Evolutionary conservation across 495 filamentous ascomycete species (phyloP), one percentile per base, ranked within the genome.

Genomic region (Staphylotrichum longicolle): DNA sequence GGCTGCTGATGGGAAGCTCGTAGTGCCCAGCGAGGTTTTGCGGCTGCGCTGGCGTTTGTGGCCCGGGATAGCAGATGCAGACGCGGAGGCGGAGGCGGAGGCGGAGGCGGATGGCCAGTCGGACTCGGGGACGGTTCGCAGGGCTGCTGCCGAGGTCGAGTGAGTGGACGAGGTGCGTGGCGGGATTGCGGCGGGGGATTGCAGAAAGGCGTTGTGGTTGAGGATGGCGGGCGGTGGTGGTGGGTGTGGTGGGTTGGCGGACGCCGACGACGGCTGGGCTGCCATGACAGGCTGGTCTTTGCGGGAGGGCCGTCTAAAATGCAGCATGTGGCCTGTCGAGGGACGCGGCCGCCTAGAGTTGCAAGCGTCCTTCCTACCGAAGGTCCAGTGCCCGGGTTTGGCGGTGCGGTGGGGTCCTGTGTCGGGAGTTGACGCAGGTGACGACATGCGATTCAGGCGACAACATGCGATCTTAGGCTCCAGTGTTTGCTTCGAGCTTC

Each of bases 141-240:
- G 77, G 12, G 83, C 74, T 34, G 81, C 71, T 66, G 78, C 61
- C 54, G 46, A 60, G 40, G 58, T 57, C 10, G 62, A 70, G 63
- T 65, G 62, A 40, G 79, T 82, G 0, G 89, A 92, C 62, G 88
- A 91, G 49, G 84, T 90, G 50, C 89, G 83, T 0, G 86, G 87
- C 37, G 90, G 89, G 57, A 92, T 90, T 8, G 82, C 78, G 64
- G 85, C 85, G 34, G 89, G 87, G 4, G 85, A 85, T 54, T 82
- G 80, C 47, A 83, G 74, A 59, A 73, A 69, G 60, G 71, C 54
- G 65, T 39, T 68, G 49, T 63, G 49, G 66, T 51, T 66, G 44
- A 53, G 32, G 20, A 37, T 40, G 7, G 54, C 2, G 37, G 15
- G 51, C 14, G 54, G 20, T 12, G n/a, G 64, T 30, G 49, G 56